Conservation (phyloP, 2,329 filamentous ascomycete genomes). For the Apiospora malaysiana region DNA sequence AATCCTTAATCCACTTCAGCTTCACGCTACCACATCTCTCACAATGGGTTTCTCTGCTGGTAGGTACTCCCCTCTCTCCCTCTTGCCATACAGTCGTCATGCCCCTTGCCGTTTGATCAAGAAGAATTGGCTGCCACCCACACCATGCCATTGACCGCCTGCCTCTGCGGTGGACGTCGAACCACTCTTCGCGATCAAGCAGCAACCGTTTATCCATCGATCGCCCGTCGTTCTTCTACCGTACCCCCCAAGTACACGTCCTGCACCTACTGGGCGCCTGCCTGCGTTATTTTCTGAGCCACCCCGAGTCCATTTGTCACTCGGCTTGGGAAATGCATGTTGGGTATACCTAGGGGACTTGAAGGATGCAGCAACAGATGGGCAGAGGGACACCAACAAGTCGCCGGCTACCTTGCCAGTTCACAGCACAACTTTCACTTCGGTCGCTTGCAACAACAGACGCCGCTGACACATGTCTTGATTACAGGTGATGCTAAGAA, state of each 20-base stretch:
- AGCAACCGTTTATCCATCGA: background rate
- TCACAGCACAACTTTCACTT: background rate
- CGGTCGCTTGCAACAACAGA: background rate
- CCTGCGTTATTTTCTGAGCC: conserved; percentile 10
- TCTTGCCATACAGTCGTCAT: conserved; percentile 28
- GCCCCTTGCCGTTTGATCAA: conserved; percentile 15
- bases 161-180: conserved; percentile 7
- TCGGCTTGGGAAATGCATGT: background rate
- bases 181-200: conserved; percentile 8
- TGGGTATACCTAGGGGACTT: background rate
- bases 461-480: conserved; percentile 4
- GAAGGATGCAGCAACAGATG: background rate
- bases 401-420: background rate
- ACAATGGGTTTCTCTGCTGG: conserved; percentile 53
- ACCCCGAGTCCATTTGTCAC: background rate
- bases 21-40: conserved; percentile 41
- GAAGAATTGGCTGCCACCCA: background rate
- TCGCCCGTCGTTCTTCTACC: background rate
- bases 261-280: background rate
- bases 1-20: conserved; percentile 37
- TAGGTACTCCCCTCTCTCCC: conserved; percentile 42
- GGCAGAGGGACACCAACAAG: background rate
- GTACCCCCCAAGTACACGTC: background rate
- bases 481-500: conserved; percentile 85
- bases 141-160: conserved; percentile 36